Conservation (phyloP, 192 early-diverging fungal genomes). For the Funneliformis geosporum region DNA sequence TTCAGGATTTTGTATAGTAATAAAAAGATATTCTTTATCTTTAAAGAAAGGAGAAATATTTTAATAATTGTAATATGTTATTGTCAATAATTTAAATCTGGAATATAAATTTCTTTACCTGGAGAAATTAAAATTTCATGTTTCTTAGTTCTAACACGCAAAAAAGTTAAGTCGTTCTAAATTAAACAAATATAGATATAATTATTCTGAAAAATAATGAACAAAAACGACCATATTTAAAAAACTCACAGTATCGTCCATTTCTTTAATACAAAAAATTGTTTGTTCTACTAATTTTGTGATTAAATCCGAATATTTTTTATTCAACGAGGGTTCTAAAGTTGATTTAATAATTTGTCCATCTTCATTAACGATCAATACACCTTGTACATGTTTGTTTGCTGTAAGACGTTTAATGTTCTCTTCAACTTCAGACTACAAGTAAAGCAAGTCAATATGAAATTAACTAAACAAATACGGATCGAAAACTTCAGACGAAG, state of each 20-base stretch:
- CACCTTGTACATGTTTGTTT: slow-evolving; percentile 89
- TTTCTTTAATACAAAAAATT: slow-evolving; percentile 68
- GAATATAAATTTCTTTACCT: slow-evolving; percentile 49
- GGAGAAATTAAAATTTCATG: slow-evolving; percentile 97
- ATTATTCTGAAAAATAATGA: too few species aligned
- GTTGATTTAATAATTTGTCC: slow-evolving; percentile 91
- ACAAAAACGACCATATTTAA: neutral
- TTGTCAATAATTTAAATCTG: neutral
- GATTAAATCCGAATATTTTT: slow-evolving; percentile 82
- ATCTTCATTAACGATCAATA: slow-evolving; percentile 90
- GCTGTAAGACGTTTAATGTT: slow-evolving; percentile 84
- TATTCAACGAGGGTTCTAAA: slow-evolving; percentile 73
- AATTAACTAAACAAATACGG: too few species aligned
- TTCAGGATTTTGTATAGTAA: slow-evolving; percentile 78
- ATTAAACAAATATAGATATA: neutral
- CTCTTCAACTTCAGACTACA: slow-evolving; percentile 68
- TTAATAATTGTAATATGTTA: neutral
- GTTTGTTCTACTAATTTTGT: slow-evolving; percentile 81
- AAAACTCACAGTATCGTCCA: slow-evolving; percentile 77
- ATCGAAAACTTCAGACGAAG: too few species aligned
- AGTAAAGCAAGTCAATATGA: neutral
- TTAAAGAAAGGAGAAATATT: slow-evolving; percentile 8
- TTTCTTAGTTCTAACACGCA: slow-evolving; percentile 90
- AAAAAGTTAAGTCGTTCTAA: slow-evolving; percentile 88
- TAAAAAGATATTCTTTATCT: slow-evolving; percentile 85